Evolutionary conservation across 1,139 yeast genomes (phyloP), one percentile per base, ranked within the genome.

Genomic region (Hyphopichia pseudoburtonii): DNA sequence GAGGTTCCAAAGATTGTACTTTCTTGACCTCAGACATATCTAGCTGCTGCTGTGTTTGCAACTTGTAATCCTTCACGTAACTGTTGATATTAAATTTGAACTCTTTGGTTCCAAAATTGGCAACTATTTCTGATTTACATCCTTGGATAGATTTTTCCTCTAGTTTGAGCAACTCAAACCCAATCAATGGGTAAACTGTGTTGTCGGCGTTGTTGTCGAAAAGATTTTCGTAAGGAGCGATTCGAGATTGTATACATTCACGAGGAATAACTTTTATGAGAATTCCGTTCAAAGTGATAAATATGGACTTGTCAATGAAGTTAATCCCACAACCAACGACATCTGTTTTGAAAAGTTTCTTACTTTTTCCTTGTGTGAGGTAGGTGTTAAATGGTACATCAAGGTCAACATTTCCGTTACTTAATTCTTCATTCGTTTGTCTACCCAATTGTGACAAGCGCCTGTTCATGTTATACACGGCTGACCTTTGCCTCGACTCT

Each of bases 251-350:
- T 28, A 70, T 51, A 22, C 67, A 71, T 17, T 60, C 64, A 33
- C 60, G 60, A 3, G 52, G 38, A 11, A 70, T 62, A 2, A 56
- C 53, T 34, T 54, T 60, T 15, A 68, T 65, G 32, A 68, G 54
- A 5, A 86, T 73, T 3, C 97, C 97, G 59, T 90, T 89, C 57
- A 86, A 82, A 0, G 97, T 89, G 45, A 80, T 79, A 50, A 89
- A 90, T 3, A 88, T 70, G 0, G 80, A 65, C 32, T 77, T 74
- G 30, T 77, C 77, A 19, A 76, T 67, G 50, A 78, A 85, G 61
- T 89, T 85, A 19, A 88, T 71, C 2, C 97, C 96, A 57, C 94
- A 84, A 0, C 97, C 97, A 45, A 90, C 71, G 2, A 76, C 69
- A 57, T 89, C 97, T 17, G 71, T 57, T 33, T 51, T 62, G 43